Base-by-base conservation (phyloP, 805 yeast species). In the Monosporozyma yasuniensis region DNA sequence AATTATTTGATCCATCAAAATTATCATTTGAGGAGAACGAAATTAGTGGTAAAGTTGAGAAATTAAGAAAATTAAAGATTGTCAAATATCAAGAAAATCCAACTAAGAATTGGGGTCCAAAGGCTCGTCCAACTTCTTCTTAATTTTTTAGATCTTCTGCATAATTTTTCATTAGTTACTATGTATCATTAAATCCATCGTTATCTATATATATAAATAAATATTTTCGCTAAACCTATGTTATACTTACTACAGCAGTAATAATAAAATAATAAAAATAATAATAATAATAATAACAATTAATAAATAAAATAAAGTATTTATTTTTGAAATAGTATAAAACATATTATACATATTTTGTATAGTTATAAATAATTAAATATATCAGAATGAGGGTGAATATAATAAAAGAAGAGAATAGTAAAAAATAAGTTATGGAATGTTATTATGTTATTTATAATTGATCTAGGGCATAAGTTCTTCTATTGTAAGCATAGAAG, bases 71-170 rank as follows among this genome's bases (percentile, higher is more conserved):
- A 54, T 75, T 87, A 51, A 88, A 88, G 67, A 79, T 91, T 63
- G 88, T 88, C 12, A 75, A 96, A 59, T 91, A 77, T 67, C 99
- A 90, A 64, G 89, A 82, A 61, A 91, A 90, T 61, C 99, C 99
- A 14, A 78, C 88, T 0, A 87, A 86, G 64, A 83, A 87, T 64
- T 93, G 99, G 99, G 99, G 99, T 1, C 99, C 98, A 35, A 87
- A 85, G 70, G 80, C 96, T 3, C 81, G 84, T 61, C 95, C 95
- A 48, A 54, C 53, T 10, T n/a, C 30, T 10, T 12, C 25, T 39
- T 37, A 46, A n/a, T 19, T 5, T 12, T 6, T 30, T 25, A 25
- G n/a, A n/a, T n/a, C n/a, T n/a, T 28, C 6, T 34, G 19, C 16
- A 34, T 16, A 4, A 7, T 34, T 12, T n/a, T 22, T 8, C 37